Base-by-base conservation (phyloP, 768 basidiomycete genomes). In the Boletales sp. region DNA sequence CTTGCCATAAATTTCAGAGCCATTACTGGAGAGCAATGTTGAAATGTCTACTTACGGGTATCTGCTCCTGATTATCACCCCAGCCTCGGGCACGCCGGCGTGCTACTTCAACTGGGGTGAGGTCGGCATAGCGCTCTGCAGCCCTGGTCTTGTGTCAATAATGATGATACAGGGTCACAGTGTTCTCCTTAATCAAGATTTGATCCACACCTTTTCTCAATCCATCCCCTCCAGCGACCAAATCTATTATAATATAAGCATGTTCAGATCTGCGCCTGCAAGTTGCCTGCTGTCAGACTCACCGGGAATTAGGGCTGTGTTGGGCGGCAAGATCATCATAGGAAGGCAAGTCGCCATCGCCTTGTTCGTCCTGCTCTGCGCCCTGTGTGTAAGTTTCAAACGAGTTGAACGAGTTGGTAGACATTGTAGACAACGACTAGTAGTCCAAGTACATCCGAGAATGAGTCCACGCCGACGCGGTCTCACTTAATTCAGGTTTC, bases 171-270 rank as follows among this genome's bases (percentile, higher is more conserved):
- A 44, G 19, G 33, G 34, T 46, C 39, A 15, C 7, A 41, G 18
- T 6, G 13, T 44, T 36, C 55, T 28, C 32, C 17, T 19, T 19
- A 40, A 49, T 21, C 32, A 15, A 44, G 37, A 53, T 19, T 21
- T 18, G 11, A 14, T 6, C 70, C 43, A 3, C 56, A 85, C 89
- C 90, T 78, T 68, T 92, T 93, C 72, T 93, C 90, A 49, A 93
- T 87, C 90, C 90, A 93, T 7, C 83, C 81, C 62, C 77, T 80
- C 90, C 90, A 93, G 50, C 90, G 74, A 17, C 90, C 90, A 59
- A 92, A 92, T 60, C 90, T 92, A 58, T 9, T 21, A 21, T 21
- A 21, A 2, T 21, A 21, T 4, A 21, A 34, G 28, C n/a, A 48
- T 47, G 17, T 49, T 53, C 13, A 54, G 46, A 41, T 25, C 21